These are phyloP conservation scores for Choanephora cucurbitarum DNA, from an alignment of 371 early-diverging fungal genomes.

Conservation along the genomic window DNA sequence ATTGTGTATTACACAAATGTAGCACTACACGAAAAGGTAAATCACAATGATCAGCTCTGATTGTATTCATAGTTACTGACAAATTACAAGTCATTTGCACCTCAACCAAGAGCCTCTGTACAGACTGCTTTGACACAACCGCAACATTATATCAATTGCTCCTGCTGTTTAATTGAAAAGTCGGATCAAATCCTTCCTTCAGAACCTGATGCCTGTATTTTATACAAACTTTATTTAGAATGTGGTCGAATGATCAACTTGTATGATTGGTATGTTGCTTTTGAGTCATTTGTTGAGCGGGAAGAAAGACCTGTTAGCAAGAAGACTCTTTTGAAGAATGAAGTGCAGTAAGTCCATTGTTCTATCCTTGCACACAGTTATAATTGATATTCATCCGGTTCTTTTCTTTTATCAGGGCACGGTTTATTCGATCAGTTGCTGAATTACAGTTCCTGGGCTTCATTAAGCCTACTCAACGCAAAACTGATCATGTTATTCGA, in stretches of 20 bases:
- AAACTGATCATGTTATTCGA: slow-evolving; percentile 90
- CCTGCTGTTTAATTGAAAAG: slow-evolving; percentile 59
- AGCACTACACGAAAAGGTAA: slow-evolving; percentile 71
- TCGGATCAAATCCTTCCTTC: slow-evolving; percentile 54
- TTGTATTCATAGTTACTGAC: no score
- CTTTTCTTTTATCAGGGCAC: slow-evolving; percentile 51
- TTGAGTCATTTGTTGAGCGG: slow-evolving; percentile 66
- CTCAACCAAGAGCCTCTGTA: slow-evolving; percentile 81
- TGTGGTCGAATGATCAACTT: slow-evolving; percentile 92
- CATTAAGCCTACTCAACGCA: slow-evolving; percentile 83
- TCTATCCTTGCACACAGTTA: no score
- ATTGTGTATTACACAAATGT: slow-evolving; percentile 73
- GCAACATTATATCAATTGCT: slow-evolving; percentile 73
- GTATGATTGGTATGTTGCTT: slow-evolving; percentile 89
- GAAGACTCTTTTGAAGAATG: slow-evolving; percentile 39
- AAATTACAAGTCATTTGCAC: slow-evolving; percentile 65
- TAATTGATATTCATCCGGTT: not conserved
- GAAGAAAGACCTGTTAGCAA: slow-evolving; percentile 30
- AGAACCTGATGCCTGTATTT: slow-evolving; percentile 82
- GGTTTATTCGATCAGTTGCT: slow-evolving; percentile 84
- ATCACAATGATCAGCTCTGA: not conserved
- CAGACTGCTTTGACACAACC: slow-evolving; percentile 84
- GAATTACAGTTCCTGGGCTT: slow-evolving; percentile 90
- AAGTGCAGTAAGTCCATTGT: slow-evolving; percentile 46
- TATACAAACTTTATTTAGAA: slow-evolving; percentile 88